phyloP scores from a whole-genome alignment of 495 filamentous ascomycete genomes.

The Clavariopsis aquatica region DNA sequence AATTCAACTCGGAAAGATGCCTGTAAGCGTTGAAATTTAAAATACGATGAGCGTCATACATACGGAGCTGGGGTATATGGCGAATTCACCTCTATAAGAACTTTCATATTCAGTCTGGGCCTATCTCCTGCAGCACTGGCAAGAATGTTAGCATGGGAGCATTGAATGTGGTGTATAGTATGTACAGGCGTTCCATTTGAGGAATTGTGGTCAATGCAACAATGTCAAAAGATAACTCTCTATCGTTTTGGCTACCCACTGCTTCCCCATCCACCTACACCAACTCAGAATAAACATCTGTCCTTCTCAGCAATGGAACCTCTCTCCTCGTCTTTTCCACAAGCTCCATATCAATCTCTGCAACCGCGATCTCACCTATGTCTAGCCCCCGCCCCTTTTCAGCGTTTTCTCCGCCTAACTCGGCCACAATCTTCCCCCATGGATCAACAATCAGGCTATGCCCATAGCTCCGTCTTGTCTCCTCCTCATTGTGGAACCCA shows the following conservation, averaged over 20 bases:
- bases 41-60: neutral
- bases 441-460: conserved; percentile 85
- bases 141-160: too few relatives aligned
- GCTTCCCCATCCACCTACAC: conserved; percentile 40
- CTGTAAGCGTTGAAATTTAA: neutral
- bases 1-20: too few relatives aligned
- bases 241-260: neutral
- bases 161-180: too few relatives aligned
- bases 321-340: conserved; percentile 47
- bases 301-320: conserved; percentile 50
- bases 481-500: conserved; percentile 68
- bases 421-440: conserved; percentile 76
- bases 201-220: neutral
- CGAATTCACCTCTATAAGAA: neutral
- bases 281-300: conserved; percentile 63
- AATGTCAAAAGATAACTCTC: neutral
- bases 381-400: conserved; percentile 32
- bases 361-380: conserved; percentile 54
- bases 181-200: too few relatives aligned
- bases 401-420: conserved; percentile 54
- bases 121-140: too few relatives aligned
- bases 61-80: neutral
- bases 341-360: conserved; percentile 46
- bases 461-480: conserved; percentile 76
- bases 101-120: too few relatives aligned